Percentiles rank a stretch among this genome's conserved stretches.
Conservation (phyloP, 139 green algal genomes). For the Chlamydomonas urium region DNA sequence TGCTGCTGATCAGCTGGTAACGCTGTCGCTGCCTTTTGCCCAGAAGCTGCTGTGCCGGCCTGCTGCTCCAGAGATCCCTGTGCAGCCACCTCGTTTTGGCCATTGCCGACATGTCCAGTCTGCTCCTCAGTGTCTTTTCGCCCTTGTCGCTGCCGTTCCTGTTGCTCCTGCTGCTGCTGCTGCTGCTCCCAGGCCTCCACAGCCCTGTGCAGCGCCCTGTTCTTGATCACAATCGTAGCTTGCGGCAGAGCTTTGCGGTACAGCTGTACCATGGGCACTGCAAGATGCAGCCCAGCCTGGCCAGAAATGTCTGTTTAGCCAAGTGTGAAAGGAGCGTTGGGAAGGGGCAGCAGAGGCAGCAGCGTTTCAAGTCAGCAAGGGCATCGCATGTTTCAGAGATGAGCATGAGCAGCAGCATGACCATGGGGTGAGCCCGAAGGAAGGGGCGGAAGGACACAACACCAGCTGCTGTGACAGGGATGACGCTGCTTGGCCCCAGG, state of each 20-base stretch:
- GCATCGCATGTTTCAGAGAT: neutral
- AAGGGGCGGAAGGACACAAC: neutral
- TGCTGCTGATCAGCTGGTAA: too few species aligned
- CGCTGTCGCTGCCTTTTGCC: too few species aligned
- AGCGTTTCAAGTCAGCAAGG: neutral
- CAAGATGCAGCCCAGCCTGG: neutral
- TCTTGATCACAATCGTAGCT: slow-evolving; percentile 4
- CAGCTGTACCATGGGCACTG: neutral
- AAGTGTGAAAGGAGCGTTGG: too few species aligned
- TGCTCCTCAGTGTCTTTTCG: too few species aligned
- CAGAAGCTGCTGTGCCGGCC: too few species aligned
- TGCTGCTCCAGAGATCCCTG: too few species aligned
- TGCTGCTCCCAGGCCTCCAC: slow-evolving; percentile 4
- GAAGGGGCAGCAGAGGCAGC: neutral
- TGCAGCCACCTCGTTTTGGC: too few species aligned
- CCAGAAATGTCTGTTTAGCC: slow-evolving; percentile 7
- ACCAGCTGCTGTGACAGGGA: neutral
- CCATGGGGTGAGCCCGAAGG: neutral
- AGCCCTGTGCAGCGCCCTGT: neutral
- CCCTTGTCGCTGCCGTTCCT: too few species aligned
- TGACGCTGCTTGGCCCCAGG: neutral
- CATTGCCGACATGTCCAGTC: too few species aligned
- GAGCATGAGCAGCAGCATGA: neutral
- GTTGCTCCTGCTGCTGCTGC: too few species aligned
- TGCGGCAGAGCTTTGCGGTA: neutral